Evolutionary conservation across 2,329 filamentous ascomycete genomes (phyloP), one percentile per base, ranked within the genome.

Genomic region (Fusarium miscanthi): DNA sequence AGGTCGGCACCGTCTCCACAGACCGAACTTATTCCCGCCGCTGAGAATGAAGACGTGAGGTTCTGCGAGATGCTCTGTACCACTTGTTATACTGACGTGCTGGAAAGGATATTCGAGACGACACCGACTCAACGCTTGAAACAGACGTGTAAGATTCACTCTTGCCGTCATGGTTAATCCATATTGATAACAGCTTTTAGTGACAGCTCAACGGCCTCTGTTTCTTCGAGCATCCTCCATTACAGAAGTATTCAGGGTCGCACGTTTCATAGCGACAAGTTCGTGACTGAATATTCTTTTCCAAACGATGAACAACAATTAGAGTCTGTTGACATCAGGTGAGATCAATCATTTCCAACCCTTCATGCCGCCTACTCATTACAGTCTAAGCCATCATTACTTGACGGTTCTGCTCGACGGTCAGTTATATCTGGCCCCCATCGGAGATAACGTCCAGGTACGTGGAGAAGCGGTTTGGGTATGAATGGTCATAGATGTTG

Each of bases 261-360:
- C 4, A 70, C 67, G 16, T 70, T 67, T 3, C 68, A 70, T 8
- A 70, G 68, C 16, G 68, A 70, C 5, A 71, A 67, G 14, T 70
- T 70, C n/a, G 46, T 59, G 3, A 48, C 63, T 12, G 60, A 54
- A 11, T 70, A 70, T 25, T 62, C 66, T 0, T 42, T 70, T 8
- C 68, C 68, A 6, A 70, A 70, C 12, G 68, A 70, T 43, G 68
- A 70, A 11, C 68, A 66, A n/a, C 56, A 70, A 27, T 8, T 70
- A 1, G 68, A 70, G 21, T 70, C 68, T 46, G 37, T 70, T 16
- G 68, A 70, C 21, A 56, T 70, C 0, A 52, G 49, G 49, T 52
- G 33, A 52, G 30, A 51, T 1, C 2, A 6, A 3, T 5, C 2
- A 16, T 27, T 17, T 6, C 5, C 6, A 16, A 17, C 1, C 31